phyloP scores from a whole-genome alignment of 2,329 filamentous ascomycete species.

The Cordyceps farinosa region DNA sequence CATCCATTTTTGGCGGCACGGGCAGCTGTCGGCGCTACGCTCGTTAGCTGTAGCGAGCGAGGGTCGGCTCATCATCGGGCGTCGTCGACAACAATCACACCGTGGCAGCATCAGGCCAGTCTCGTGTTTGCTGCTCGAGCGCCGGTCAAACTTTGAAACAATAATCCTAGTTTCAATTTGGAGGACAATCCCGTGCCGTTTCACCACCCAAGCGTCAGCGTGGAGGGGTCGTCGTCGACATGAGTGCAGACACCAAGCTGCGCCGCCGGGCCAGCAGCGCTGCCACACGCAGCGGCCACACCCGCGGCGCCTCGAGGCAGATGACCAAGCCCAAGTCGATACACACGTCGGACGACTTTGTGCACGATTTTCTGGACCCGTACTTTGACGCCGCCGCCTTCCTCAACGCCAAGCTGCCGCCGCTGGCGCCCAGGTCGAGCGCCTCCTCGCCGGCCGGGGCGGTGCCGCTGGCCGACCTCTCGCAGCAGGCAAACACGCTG shows the following conservation, averaged over 20 bases:
- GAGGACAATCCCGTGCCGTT: no score
- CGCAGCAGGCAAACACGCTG: constrained; percentile 76
- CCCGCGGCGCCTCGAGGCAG: constrained; percentile 35
- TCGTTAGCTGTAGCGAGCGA: not conserved
- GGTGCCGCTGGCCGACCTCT: constrained; percentile 70
- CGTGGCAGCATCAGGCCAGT: not conserved
- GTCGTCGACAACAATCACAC: constrained; percentile 18
- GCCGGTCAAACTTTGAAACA: not conserved
- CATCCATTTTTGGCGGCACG: constrained; percentile 8
- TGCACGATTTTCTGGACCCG: constrained; percentile 71
- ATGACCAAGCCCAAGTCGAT: constrained; percentile 49
- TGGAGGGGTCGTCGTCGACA: constrained; percentile 17
- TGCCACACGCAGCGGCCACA: constrained; percentile 40
- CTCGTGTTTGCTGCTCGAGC: not conserved
- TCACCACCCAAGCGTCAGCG: not conserved
- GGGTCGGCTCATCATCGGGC: constrained; percentile 34
- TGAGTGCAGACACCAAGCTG: constrained; percentile 31
- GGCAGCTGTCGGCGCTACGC: not conserved
- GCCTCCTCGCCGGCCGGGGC: constrained; percentile 28
- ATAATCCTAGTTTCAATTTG: no score
- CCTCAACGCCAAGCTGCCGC: constrained; percentile 74
- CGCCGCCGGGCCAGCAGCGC: constrained; percentile 46
- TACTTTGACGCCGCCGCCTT: constrained; percentile 82
- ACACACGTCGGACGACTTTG: constrained; percentile 67
- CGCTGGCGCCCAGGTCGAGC: constrained; percentile 50